phyloP scores from a whole-genome alignment of 2,329 filamentous ascomycete species.

The Botrytis paeoniae region DNA sequence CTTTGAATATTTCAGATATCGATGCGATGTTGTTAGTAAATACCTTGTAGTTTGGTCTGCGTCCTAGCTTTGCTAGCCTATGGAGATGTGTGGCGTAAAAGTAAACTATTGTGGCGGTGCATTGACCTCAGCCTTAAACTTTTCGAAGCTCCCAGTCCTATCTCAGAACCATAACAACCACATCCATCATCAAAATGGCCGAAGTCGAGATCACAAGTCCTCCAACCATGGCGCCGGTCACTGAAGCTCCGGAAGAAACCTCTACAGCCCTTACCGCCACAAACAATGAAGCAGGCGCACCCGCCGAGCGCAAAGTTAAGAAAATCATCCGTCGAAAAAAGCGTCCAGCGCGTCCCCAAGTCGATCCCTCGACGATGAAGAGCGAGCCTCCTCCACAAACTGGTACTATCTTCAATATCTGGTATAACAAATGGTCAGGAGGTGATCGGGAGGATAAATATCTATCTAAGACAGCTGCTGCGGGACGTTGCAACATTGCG shows the following conservation, averaged over 20 bases:
- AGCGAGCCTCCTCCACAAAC: conserved; percentile 87
- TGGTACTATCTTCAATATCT: conserved; percentile 95
- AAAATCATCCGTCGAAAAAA: conserved; percentile 91
- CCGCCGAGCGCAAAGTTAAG: conserved; percentile 62
- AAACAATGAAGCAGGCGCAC: conserved; percentile 32
- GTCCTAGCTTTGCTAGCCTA: not conserved
- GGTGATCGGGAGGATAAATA: conserved; percentile 93
- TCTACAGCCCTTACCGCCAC: conserved; percentile 33
- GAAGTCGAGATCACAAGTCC: conserved; percentile 32
- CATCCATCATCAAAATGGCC: conserved; percentile 26
- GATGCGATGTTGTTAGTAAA: not conserved
- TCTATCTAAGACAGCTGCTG: conserved; percentile 75
- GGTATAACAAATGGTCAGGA: conserved; percentile 98
- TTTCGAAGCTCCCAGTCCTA: conserved; percentile 2
- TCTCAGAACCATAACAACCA: conserved; percentile 16
- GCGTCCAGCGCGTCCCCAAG: conserved; percentile 83
- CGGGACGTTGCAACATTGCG: conserved; percentile 81
- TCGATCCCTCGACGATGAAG: conserved; percentile 79
- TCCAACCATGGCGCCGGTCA: conserved; percentile 25
- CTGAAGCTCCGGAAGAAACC: conserved; percentile 21
- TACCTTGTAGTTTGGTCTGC: not conserved
- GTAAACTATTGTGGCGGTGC: conserved; percentile 1
- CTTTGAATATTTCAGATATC: not conserved
- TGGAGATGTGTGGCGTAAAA: conserved; percentile 3
- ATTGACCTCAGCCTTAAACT: conserved; percentile 21